Conservation (phyloP, 495 filamentous ascomycete genomes). For the Trichoderma asperelloides region DNA sequence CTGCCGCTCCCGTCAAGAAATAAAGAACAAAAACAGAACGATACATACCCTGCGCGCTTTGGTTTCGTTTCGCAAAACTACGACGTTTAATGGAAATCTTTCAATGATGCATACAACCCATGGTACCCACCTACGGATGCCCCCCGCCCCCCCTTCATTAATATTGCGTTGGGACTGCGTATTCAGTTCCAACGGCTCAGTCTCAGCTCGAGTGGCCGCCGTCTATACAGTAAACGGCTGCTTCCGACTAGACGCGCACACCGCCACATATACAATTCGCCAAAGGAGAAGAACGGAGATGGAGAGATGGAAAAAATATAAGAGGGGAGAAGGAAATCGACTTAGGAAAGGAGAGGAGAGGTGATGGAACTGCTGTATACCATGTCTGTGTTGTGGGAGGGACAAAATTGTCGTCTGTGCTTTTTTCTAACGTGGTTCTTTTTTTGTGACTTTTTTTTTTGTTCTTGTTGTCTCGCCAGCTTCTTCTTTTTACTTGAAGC, state of each 20-base stretch:
- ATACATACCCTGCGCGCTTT: not conserved
- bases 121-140: not conserved
- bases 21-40: conserved; percentile 13
- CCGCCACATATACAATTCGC: not conserved
- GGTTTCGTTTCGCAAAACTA: conserved; percentile 2
- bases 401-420: not conserved
- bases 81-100: conserved; percentile 5
- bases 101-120: conserved; percentile 4
- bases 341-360: not conserved
- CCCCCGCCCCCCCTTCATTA: not conserved
- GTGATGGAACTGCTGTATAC: not conserved
- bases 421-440: conserved; percentile 1
- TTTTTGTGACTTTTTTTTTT: not conserved
- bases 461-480: not conserved
- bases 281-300: not conserved
- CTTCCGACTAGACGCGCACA: not conserved
- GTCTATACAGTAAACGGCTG: not conserved
- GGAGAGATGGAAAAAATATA: not conserved
- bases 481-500: not conserved
- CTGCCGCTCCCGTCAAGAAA: conserved; percentile 45
- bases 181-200: not conserved
- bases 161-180: not conserved
- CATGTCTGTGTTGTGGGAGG: not conserved
- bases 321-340: not conserved
- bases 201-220: no score